Evolutionary conservation across 306 rosid species (phyloP), one percentile per base, ranked within the genome.

Genomic region (Malus fusca): DNA sequence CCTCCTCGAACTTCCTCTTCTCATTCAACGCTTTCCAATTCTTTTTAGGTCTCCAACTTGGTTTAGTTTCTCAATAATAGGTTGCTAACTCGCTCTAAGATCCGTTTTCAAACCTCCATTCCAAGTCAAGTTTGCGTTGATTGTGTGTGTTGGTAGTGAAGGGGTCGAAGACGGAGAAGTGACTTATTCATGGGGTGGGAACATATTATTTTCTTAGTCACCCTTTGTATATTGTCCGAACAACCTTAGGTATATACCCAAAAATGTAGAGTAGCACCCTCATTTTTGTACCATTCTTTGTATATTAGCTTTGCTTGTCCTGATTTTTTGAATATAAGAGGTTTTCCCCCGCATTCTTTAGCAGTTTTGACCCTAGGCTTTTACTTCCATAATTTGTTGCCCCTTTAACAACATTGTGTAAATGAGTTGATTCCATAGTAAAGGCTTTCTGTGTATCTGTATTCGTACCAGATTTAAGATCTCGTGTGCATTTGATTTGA

Each of bases 211-310:
- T 71, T 76, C 71, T 15, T 72, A 43, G 53, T 69, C 87, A 85
- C 85, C 88, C 92, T 82, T 51, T 86, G 90, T 86, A 85, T 80
- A 95, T 74, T 88, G 78, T 43, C 69, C 53, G 71, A 43, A 69
- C 66, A 64, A 79, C 79, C 78, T 61, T 78, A 79, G 84, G 77
- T 66, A 76, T 74, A 71, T 51, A 51, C 55, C 66, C 43, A 53
- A 77, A 78, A 73, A 76, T 81, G 87, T 88, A 87, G 85, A 78
- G 78, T 89, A 84, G 88, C 74, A 74, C 55, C 70, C 23, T 62
- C 71, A 55, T 72, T 75, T 83, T 82, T 77, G 85, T 71, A 64
- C 81, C 88, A 91, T 90, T 88, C 87, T 92, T 88, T 90, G 88
- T 90, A 87, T 66, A 85, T 84, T 74, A 78, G 80, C 70, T 72